A percentile compares a stretch with the other conserved stretches of the same genome.
These are phyloP conservation scores for Venustampulla echinocandica DNA, from an alignment of 495 filamentous ascomycete genomes.

Conservation along the genomic window DNA sequence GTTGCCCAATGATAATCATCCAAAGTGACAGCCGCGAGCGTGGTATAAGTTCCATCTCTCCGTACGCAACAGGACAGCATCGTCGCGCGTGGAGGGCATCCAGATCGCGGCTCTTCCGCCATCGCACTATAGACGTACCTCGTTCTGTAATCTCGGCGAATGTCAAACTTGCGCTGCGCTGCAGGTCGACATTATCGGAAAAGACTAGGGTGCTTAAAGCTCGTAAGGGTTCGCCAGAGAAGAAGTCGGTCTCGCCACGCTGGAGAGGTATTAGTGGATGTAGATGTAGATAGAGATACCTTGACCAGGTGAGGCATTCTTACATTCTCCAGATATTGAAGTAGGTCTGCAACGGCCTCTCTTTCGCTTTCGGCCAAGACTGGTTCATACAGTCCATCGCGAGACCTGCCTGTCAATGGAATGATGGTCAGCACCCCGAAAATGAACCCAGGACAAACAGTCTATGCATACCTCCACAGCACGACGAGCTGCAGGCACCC, in stretches of 20 bases:
- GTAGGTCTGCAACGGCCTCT: constrained; percentile 91
- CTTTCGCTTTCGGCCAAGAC: constrained; percentile 93
- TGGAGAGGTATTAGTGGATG: constrained; percentile 30
- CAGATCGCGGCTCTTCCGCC: background rate
- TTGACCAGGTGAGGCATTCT: constrained; percentile 28
- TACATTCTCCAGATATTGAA: constrained; percentile 95
- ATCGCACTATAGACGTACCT: constrained; percentile 50
- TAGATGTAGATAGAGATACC: background rate
- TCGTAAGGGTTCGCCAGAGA: constrained; percentile 89
- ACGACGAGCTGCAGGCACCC: constrained; percentile 42
- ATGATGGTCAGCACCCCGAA: constrained; percentile 6
- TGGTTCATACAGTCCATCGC: constrained; percentile 91
- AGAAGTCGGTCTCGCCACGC: constrained; percentile 96
- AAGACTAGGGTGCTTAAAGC: constrained; percentile 93
- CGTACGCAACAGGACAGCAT: too few species aligned
- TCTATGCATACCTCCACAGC: constrained; percentile 41
- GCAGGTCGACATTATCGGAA: constrained; percentile 96
- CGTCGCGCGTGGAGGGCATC: too few species aligned
- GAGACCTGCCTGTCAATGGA: constrained; percentile 58
- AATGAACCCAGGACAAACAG: background rate
- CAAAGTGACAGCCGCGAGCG: too few species aligned
- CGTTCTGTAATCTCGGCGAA: constrained; percentile 98
- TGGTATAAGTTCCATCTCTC: too few species aligned
- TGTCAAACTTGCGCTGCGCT: constrained; percentile 93
- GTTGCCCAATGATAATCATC: too few species aligned